A percentile compares a stretch with the other conserved stretches of the same genome.
phyloP scores from a whole-genome alignment of 495 filamentous ascomycete species.

The Talaromyces adpressus region DNA sequence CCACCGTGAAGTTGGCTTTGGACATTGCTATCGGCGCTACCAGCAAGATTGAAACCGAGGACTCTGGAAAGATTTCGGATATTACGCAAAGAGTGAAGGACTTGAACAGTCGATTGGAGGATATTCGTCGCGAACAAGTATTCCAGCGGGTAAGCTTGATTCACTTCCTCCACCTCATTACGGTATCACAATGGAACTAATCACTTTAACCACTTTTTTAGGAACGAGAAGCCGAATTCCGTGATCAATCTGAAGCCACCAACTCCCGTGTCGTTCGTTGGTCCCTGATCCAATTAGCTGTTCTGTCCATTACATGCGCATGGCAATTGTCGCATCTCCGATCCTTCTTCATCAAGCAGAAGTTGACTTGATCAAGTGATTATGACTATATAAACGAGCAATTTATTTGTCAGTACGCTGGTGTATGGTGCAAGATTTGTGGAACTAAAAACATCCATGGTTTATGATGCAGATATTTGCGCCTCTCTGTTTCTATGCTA shows the following conservation, averaged over 20 bases:
- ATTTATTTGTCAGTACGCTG: neutral
- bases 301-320: slow-evolving; percentile 87
- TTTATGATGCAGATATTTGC: neutral
- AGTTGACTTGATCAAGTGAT: slow-evolving; percentile 60
- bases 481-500: neutral
- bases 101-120: slow-evolving; percentile 77
- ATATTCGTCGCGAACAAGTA: slow-evolving; percentile 89
- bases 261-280: slow-evolving; percentile 91
- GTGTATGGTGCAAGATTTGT: neutral
- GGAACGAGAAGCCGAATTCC: slow-evolving; percentile 97
- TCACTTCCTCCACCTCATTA: neutral
- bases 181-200: neutral
- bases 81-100: slow-evolving; percentile 86
- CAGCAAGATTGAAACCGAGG: slow-evolving; percentile 85
- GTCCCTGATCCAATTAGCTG: slow-evolving; percentile 81
- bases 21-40: slow-evolving; percentile 96
- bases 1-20: slow-evolving; percentile 69
- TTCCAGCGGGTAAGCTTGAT: slow-evolving; percentile 75
- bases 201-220: slow-evolving; percentile 21
- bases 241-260: slow-evolving; percentile 91
- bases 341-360: slow-evolving; percentile 99
- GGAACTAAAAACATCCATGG: neutral
- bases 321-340: slow-evolving; percentile 96
- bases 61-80: slow-evolving; percentile 89
- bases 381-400: neutral